phyloP scores from a whole-genome alignment of 345 rosid genomes.

The Cardamine chenopodiifolia region DNA sequence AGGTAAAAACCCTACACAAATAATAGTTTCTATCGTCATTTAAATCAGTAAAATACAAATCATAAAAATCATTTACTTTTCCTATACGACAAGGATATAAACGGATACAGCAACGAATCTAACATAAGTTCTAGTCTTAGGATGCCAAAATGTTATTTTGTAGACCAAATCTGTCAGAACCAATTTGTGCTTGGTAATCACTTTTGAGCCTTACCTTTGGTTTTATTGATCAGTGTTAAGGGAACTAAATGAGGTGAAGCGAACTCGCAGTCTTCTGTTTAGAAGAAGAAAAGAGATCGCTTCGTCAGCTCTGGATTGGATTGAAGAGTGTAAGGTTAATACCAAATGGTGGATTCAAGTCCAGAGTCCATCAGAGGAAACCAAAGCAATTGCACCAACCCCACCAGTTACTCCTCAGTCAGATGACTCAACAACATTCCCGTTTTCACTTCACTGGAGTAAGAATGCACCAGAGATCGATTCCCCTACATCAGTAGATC shows the following conservation, averaged over 20 bases:
- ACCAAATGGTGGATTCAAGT: slow-evolving; percentile 84
- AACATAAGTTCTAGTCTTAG: background rate
- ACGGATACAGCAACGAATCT: too few species aligned
- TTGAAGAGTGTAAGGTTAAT: slow-evolving; percentile 67
- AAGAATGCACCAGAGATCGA: slow-evolving; percentile 39
- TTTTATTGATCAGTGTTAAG: slow-evolving; percentile 55
- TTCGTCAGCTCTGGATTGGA: slow-evolving; percentile 71
- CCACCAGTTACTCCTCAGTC: slow-evolving; percentile 73
- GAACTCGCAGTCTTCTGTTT: slow-evolving; percentile 47
- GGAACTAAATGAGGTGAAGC: slow-evolving; percentile 73
- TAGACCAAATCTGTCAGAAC: background rate
- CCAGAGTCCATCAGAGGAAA: slow-evolving; percentile 66
- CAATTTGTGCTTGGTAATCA: background rate
- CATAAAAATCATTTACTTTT: background rate
- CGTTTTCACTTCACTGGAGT: slow-evolving; percentile 33
- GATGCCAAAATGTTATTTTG: background rate
- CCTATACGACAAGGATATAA: background rate
- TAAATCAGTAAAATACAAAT: too few species aligned
- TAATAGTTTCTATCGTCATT: background rate
- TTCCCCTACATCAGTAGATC: slow-evolving; percentile 78
- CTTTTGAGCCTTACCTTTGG: background rate
- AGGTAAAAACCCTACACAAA: slow-evolving; percentile 48
- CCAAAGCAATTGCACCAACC: slow-evolving; percentile 54
- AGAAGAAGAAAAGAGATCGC: slow-evolving; percentile 58
- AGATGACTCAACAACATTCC: slow-evolving; percentile 39